Evolutionary conservation across 1,284 basidiomycete genomes (phyloP), one percentile per base, ranked within the genome.

Genomic region (Austropuccinia psidii): DNA sequence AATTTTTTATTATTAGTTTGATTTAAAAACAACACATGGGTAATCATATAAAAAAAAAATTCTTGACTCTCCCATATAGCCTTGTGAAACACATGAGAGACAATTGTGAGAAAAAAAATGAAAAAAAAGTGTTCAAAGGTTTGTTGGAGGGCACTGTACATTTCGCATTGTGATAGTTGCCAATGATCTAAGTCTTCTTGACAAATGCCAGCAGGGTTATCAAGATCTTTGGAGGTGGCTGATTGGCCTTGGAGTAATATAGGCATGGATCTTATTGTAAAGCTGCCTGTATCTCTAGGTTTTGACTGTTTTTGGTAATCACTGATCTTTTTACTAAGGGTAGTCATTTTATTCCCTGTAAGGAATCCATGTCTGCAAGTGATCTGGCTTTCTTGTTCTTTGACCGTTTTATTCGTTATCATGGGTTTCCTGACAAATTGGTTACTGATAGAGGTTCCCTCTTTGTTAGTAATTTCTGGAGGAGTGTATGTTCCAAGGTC

Each of bases 371-470:
- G 54, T 24, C 24, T 7, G 54, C 54, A 3, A 19, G 31, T 9
- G 54, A 57, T 27, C 31, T 57, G 19, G 54, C 54, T 7, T 27
- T 4, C 24, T 4, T 9, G 4, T 29, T 9, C 8, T 29, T 57
- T 57, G 31, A 57, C 8, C 54, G 31, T 8, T 4, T 57, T 6
- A 29, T 27, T 4, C 4, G 31, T 4, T 29, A 5, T 19, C 65
- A 67, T 33, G 52, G 65, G 19, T 2, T 55, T 21, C 65, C 65
- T 3, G 52, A 55, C 7, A 37, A 31, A 13, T 54, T 67, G 21
- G n/a, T 67, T 2, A 54, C 50, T 7, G 66, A 68, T 55, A 21
- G 66, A 11, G 66, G 66, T 5, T 27, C 66, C 1, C 33, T 41
- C 8, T 66, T 66, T 33, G 31, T 54, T 1, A 61, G 57, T 41